phyloP scores from a whole-genome alignment of 306 rosid species.

The Spatholobus suberectus region DNA sequence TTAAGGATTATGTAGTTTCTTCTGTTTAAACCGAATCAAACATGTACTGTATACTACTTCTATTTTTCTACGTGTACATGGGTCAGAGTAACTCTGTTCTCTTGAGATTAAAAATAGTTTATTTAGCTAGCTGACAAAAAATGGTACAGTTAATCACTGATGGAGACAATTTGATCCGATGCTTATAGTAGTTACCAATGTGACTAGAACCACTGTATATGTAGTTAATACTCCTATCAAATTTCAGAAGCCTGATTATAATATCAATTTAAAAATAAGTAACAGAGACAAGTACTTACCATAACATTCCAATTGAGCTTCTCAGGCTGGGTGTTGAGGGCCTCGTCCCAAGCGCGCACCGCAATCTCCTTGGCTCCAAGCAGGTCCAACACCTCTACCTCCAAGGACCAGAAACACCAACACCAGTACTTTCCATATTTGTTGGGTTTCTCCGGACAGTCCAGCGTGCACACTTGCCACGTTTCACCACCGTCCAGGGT shows the following conservation, averaged over 20 bases:
- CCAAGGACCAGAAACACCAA: slow-evolving; percentile 95
- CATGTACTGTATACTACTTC: not conserved
- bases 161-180: no score
- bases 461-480: slow-evolving; percentile 70
- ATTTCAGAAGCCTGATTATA: not conserved
- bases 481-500: slow-evolving; percentile 83
- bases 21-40: no score
- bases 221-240: not conserved
- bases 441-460: slow-evolving; percentile 70
- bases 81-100: no score
- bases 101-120: not conserved
- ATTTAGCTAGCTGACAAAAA: not conserved
- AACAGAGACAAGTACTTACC: slow-evolving; percentile 43
- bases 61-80: not conserved
- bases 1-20: no score
- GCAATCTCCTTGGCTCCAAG: slow-evolving; percentile 74
- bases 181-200: not conserved
- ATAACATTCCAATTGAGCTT: slow-evolving; percentile 89
- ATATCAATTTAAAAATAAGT: not conserved
- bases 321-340: slow-evolving; percentile 86
- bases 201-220: not conserved
- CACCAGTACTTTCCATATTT: slow-evolving; percentile 89
- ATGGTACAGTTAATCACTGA: not conserved
- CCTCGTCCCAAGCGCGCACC: slow-evolving; percentile 88
- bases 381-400: slow-evolving; percentile 69